Base-by-base conservation (phyloP, 2,329 filamentous ascomycete genomes). In the Colletotrichum gigasporum region DNA sequence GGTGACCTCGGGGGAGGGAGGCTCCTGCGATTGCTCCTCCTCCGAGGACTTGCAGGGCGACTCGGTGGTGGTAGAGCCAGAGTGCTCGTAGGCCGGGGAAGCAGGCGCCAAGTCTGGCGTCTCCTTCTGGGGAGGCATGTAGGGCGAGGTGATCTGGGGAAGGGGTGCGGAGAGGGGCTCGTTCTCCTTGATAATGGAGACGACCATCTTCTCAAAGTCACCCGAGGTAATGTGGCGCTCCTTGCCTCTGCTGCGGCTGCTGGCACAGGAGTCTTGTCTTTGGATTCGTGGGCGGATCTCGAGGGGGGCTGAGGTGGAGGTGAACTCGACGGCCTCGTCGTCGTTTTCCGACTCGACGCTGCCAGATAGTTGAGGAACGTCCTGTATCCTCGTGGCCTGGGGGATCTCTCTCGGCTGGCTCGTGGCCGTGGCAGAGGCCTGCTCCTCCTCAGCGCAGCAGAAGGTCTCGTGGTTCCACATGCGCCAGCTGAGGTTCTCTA, bases 401-500 rank as follows among this genome's bases (percentile, higher is more conserved):
- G 80, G 80, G 55, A 88, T 86, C 59, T 83, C 77, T 69, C 82
- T 80, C 69, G 87, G 80, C 65, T 83, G 72, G 70, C 82, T 77
- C 68, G 82, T 76, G 71, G 75, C 70, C 45, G 71, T 68, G 44
- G 78, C 70, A 12, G 78, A 73, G 58, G 84, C 80, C 71, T 84
- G 82, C 70, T 85, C 83, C 63, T 85, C 83, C 37, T 85, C 86
- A 67, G 92, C 90, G 78, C 91, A 94, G 79, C 94, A 97, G 72
- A 97, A 93, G 10, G 92, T 95, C 76, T 98, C 94, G 72, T 94
- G 87, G 72, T 93, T 96, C 95, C 94, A 98, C 66, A 98, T 82
- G 72, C 96, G 86, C 96, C 96, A 98, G 76, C 92, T 96, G 68
- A 99, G 84, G 81, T 99, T 98, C 78, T 98, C 96, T 75, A 97